Evolutionary conservation across 805 yeast genomes (phyloP).

Genomic region (Yarrowia osloensis): DNA sequence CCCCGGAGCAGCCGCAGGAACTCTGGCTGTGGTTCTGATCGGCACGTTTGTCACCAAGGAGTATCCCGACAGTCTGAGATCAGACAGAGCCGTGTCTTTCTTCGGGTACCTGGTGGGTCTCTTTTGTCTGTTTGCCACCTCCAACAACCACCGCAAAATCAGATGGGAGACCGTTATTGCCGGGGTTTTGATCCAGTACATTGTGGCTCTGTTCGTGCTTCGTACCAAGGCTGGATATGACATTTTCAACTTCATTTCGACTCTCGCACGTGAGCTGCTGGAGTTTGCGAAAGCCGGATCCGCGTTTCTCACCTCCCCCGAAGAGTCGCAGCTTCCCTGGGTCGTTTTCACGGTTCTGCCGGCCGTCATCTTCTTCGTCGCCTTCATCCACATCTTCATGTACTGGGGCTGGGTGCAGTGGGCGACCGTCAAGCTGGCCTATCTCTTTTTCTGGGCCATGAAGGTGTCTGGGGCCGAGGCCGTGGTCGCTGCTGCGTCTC

Average conservation of each 20-base stretch:
- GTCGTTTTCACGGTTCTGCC: constrained; percentile 62
- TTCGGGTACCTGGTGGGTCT: constrained; percentile 55
- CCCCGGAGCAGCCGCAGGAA: constrained; percentile 49
- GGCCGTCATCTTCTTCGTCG: constrained; percentile 62
- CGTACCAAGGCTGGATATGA: constrained; percentile 62
- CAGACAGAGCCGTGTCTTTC: constrained; percentile 59
- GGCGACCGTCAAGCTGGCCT: constrained; percentile 57
- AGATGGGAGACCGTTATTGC: constrained; percentile 62
- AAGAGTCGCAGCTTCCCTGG: constrained; percentile 48
- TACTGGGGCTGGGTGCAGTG: constrained; percentile 63
- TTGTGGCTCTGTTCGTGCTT: constrained; percentile 60
- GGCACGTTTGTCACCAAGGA: constrained; percentile 57
- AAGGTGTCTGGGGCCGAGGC: constrained; percentile 64
- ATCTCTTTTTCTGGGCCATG: constrained; percentile 61
- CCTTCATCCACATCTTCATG: constrained; percentile 60
- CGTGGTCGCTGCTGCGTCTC: constrained; percentile 66
- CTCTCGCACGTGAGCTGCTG: constrained; percentile 57
- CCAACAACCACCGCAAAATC: constrained; percentile 49
- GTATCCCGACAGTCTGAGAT: constrained; percentile 49
- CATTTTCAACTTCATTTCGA: constrained; percentile 60
- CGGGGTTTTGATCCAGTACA: constrained; percentile 61
- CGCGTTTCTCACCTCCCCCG: constrained; percentile 54
- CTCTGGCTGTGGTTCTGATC: constrained; percentile 52
- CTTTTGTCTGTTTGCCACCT: constrained; percentile 48
- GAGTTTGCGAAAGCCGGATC: constrained; percentile 61